phyloP scores from a whole-genome alignment of 2,329 filamentous ascomycete genomes.

The Neonectria magnoliae region DNA sequence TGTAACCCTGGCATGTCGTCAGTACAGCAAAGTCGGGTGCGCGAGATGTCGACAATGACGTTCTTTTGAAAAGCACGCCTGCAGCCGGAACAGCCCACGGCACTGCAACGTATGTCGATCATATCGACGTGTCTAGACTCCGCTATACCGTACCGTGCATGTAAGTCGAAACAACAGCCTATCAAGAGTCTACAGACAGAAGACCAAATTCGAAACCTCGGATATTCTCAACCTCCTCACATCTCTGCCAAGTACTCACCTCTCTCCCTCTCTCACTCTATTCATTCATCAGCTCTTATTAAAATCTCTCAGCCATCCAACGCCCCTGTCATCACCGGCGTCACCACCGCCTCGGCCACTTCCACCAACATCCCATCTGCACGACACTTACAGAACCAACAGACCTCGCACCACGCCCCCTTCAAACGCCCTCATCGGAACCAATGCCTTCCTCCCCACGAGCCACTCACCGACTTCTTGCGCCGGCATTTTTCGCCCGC shows the following conservation, averaged over 20 bases:
- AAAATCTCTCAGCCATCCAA: too few relatives aligned
- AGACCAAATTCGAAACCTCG: too few relatives aligned
- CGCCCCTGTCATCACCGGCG: not conserved
- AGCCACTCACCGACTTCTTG: constrained; percentile 10
- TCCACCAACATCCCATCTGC: not conserved
- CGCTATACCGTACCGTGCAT: not conserved
- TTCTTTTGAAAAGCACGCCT: not conserved
- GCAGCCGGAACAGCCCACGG: not conserved
- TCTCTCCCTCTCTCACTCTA: not conserved
- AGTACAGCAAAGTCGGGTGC: not conserved
- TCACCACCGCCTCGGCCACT: not conserved
- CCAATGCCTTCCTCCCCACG: not conserved
- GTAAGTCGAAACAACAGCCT: not conserved
- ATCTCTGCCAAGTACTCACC: not conserved
- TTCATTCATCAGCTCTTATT: too few relatives aligned
- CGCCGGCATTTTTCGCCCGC: not conserved
- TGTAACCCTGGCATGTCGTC: not conserved
- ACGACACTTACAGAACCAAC: not conserved
- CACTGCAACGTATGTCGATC: not conserved
- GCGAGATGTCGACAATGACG: not conserved
- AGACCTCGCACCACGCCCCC: not conserved
- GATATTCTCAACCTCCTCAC: too few relatives aligned
- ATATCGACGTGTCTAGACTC: not conserved
- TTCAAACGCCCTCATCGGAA: not conserved
- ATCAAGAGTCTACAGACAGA: not conserved